These are phyloP conservation scores for Astragalus membranaceus DNA, from an alignment of 306 rosid species.

Conservation along the genomic window DNA sequence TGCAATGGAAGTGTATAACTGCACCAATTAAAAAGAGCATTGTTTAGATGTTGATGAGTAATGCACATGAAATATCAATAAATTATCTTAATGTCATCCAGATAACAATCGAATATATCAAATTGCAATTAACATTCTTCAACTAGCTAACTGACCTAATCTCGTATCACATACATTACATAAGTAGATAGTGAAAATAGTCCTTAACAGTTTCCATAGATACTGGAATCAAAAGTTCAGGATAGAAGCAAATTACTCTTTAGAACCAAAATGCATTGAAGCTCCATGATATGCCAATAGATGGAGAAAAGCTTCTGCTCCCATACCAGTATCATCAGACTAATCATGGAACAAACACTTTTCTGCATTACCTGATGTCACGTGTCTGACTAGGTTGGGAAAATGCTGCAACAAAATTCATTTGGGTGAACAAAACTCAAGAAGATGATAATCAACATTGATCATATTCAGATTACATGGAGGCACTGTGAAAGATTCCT, in stretches of 20 bases:
- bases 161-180: background rate
- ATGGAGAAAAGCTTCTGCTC: slow-evolving; percentile 58
- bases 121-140: no score
- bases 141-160: background rate
- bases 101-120: no score
- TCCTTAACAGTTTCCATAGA: background rate
- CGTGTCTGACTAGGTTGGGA: no score
- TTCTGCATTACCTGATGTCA: no score
- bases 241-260: slow-evolving; percentile 49
- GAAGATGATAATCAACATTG: slow-evolving; percentile 8
- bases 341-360: no score
- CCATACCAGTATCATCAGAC: slow-evolving; percentile 40
- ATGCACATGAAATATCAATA: background rate
- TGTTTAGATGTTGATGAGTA: background rate
- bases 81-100: no score
- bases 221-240: slow-evolving; percentile 16
- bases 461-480: slow-evolving; percentile 13
- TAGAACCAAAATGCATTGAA: slow-evolving; percentile 53
- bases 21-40: background rate
- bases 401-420: slow-evolving; percentile 43
- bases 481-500: slow-evolving; percentile 49
- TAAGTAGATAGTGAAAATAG: slow-evolving; percentile 3
- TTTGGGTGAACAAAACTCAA: slow-evolving; percentile 22
- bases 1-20: slow-evolving; percentile 11
- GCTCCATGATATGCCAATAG: slow-evolving; percentile 61